These are phyloP conservation scores for Penicillium chermesinum DNA, from an alignment of 495 filamentous ascomycete genomes.

Conservation along the genomic window DNA sequence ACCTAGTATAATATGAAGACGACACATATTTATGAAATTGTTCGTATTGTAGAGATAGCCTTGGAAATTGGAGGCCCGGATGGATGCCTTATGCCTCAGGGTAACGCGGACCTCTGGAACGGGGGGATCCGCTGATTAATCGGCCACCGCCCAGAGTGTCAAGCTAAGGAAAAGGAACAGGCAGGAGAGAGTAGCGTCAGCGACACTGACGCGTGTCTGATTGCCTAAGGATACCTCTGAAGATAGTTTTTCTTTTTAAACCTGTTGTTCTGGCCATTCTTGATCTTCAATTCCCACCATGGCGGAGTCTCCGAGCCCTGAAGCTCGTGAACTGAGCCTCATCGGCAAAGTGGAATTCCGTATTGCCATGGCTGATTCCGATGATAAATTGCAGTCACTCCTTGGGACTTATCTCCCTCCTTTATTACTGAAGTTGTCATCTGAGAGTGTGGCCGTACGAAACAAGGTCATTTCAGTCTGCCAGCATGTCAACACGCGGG, in stretches of 20 bases:
- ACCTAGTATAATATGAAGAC: no score
- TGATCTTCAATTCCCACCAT: slow-evolving; percentile 22
- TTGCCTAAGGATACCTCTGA: slow-evolving; percentile 4
- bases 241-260: no score
- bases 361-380: slow-evolving; percentile 81
- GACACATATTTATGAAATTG: neutral
- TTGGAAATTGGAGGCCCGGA: no score
- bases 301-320: slow-evolving; percentile 45
- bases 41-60: neutral
- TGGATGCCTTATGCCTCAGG: neutral
- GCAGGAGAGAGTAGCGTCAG: neutral
- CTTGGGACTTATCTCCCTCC: slow-evolving; percentile 76
- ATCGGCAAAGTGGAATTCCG: slow-evolving; percentile 87
- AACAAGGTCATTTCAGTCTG: slow-evolving; percentile 73
- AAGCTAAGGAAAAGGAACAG: neutral
- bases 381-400: slow-evolving; percentile 69
- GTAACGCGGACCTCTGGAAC: neutral
- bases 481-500: slow-evolving; percentile 73
- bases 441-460: slow-evolving; percentile 72
- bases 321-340: slow-evolving; percentile 75
- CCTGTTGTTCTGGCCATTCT: no score
- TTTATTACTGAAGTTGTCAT: slow-evolving; percentile 76
- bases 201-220: slow-evolving; percentile 4
- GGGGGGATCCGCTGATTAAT: slow-evolving; percentile 5
- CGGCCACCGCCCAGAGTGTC: neutral